A percentile compares a stretch with the other conserved stretches of the same genome.
These are phyloP conservation scores for Endoconidiophora laricicola DNA, from an alignment of 2,329 filamentous ascomycete species.

Conservation along the genomic window DNA sequence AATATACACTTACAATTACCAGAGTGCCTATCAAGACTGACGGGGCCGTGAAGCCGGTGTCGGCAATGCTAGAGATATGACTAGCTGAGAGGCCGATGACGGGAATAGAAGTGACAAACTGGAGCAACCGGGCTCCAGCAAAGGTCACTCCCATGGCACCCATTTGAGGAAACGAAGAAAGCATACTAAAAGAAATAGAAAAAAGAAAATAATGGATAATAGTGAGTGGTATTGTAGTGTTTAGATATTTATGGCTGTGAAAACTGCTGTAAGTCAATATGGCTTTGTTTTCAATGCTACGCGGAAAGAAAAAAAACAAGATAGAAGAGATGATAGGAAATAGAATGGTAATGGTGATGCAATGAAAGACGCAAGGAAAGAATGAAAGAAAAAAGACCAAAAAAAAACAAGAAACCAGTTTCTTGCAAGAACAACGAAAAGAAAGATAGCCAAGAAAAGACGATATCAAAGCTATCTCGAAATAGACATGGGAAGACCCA, in stretches of 20 bases:
- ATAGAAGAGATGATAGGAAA: slow-evolving; percentile 10
- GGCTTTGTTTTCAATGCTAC: slow-evolving; percentile 3
- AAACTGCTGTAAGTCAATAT: slow-evolving; percentile 4
- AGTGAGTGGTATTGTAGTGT: too few species aligned
- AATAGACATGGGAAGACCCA: too few species aligned
- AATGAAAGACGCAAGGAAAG: not conserved
- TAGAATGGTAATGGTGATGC: not conserved
- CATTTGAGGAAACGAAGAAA: slow-evolving; percentile 19
- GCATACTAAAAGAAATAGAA: not conserved
- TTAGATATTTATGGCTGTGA: too few species aligned
- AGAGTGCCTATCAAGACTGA: slow-evolving; percentile 62
- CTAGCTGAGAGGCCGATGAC: slow-evolving; percentile 69
- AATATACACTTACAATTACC: slow-evolving; percentile 47
- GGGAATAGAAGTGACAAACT: slow-evolving; percentile 54
- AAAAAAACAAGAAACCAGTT: not conserved
- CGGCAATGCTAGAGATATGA: slow-evolving; percentile 64
- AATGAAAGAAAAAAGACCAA: not conserved
- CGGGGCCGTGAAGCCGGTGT: slow-evolving; percentile 47
- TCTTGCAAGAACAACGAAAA: not conserved
- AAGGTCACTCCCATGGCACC: slow-evolving; percentile 68
- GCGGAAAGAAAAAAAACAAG: slow-evolving; percentile 16
- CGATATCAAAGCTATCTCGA: too few species aligned
- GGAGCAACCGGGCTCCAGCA: slow-evolving; percentile 52
- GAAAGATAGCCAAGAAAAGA: not conserved
- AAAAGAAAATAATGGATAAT: not conserved